Conservation (phyloP, 2,329 filamentous ascomycete genomes). For the Aspergillus ochraceus region DNA sequence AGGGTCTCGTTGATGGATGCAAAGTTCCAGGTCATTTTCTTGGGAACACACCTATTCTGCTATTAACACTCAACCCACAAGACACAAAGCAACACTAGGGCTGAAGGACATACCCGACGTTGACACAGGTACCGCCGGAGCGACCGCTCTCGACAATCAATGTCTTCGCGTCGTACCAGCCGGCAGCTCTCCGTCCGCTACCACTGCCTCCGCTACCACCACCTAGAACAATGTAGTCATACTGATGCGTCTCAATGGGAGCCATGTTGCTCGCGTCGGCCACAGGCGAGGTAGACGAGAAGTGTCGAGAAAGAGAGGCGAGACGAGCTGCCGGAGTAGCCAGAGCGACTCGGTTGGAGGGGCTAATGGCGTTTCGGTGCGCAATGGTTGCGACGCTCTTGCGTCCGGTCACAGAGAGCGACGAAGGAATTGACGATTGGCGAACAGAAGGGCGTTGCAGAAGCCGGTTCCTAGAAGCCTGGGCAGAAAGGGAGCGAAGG, state of each 20-base stretch:
- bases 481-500: constrained; percentile 16
- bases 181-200: constrained; percentile 50
- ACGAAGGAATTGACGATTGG: constrained; percentile 6
- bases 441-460: constrained; percentile 5
- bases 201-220: constrained; percentile 55
- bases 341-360: constrained; percentile 19
- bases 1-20: constrained; percentile 51
- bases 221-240: constrained; percentile 58
- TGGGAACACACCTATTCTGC: constrained; percentile 50
- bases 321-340: constrained; percentile 35
- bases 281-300: constrained; percentile 31
- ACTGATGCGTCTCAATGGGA: constrained; percentile 47
- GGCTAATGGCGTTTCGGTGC: background rate
- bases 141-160: constrained; percentile 52
- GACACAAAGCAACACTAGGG: background rate
- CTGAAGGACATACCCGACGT: constrained; percentile 48
- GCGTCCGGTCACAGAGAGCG: constrained; percentile 9
- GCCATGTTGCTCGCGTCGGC: constrained; percentile 43
- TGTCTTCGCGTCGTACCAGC: constrained; percentile 54
- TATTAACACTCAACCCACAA: background rate
- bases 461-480: constrained; percentile 18
- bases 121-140: constrained; percentile 53
- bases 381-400: constrained; percentile 15
- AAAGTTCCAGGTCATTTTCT: constrained; percentile 56
- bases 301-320: constrained; percentile 42